These are phyloP conservation scores for Aspergillus brasiliensis DNA, from an alignment of 2,329 filamentous ascomycete species.

Conservation along the genomic window DNA sequence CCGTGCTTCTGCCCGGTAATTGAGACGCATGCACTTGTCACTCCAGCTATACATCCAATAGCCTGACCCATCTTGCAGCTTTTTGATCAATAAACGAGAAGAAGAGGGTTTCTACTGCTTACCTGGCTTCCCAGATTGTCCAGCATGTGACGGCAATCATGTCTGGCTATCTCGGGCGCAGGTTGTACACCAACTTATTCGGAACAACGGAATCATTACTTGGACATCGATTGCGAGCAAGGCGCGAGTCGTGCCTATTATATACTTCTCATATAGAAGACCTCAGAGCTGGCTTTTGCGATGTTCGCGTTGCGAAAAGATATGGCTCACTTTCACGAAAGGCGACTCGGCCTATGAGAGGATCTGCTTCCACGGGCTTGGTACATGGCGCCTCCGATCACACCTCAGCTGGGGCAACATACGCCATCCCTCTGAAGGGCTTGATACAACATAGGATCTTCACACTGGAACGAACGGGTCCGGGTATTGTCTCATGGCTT, in stretches of 20 bases:
- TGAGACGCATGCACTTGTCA: background rate
- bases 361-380: conserved; percentile 59
- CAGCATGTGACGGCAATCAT: conserved; percentile 51
- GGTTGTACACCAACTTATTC: conserved; percentile 50
- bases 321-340: conserved; percentile 26
- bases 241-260: conserved; percentile 24
- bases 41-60: background rate
- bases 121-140: conserved; percentile 19
- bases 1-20: background rate
- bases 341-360: conserved; percentile 49
- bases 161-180: conserved; percentile 50
- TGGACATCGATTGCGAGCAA: conserved; percentile 29
- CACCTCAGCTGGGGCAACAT: conserved; percentile 33
- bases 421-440: conserved; percentile 33
- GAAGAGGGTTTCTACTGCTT: background rate
- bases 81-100: background rate
- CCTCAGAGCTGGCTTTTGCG: conserved; percentile 13
- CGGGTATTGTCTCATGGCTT: conserved; percentile 21
- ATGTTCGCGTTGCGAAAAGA: conserved; percentile 19
- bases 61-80: background rate
- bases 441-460: conserved; percentile 29
- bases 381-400: conserved; percentile 49
- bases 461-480: conserved; percentile 20
- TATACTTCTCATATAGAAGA: conserved; percentile 18
- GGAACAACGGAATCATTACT: conserved; percentile 39